Evolutionary conservation across 2,329 filamentous ascomycete species (phyloP).

Genomic region (Cladophialophora carrionii): DNA sequence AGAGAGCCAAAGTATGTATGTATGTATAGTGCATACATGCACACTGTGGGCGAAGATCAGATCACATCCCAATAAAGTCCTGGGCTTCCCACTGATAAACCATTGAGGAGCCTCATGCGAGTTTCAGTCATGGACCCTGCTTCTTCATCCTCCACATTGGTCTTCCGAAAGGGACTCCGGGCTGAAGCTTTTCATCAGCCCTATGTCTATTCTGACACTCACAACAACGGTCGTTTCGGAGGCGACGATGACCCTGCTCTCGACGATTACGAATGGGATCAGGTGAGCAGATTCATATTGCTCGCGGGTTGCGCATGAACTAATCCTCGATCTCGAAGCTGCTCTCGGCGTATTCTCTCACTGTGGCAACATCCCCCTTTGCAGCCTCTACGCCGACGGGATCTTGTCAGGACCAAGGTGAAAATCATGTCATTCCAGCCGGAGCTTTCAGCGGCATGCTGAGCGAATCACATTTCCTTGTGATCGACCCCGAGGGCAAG

Average conservation of each 20-base stretch:
- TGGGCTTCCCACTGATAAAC: not conserved
- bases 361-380: not conserved
- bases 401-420: not conserved
- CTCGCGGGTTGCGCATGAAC: not conserved
- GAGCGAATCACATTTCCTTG: not conserved
- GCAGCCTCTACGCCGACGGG: not conserved
- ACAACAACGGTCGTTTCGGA: not conserved
- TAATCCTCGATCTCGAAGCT: not conserved
- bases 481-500: constrained; percentile 6
- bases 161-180: not conserved
- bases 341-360: not conserved
- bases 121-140: not conserved
- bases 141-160: not conserved
- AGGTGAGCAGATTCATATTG: not conserved
- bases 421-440: not conserved
- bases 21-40: not conserved
- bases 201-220: not conserved
- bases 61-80: not conserved
- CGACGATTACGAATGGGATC: not conserved
- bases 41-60: not conserved
- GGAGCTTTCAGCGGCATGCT: not conserved
- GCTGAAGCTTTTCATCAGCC: not conserved
- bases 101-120: not conserved
- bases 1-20: not conserved
- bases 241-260: not conserved